phyloP scores from a whole-genome alignment of 2,329 filamentous ascomycete genomes.

The Calonectria henricotiae region DNA sequence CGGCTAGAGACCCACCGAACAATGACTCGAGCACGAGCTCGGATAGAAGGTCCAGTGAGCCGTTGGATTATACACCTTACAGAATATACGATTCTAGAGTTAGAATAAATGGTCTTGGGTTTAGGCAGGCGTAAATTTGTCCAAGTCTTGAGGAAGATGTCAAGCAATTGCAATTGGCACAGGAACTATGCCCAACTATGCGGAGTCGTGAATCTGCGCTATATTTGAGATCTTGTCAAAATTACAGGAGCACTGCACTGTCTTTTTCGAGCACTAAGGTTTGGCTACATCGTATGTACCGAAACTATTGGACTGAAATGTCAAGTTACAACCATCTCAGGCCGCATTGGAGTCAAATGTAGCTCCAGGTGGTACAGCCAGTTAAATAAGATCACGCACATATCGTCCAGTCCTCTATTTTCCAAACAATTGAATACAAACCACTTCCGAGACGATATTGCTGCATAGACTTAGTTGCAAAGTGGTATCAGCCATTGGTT shows the following conservation, averaged over 20 bases:
- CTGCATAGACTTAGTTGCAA: no score
- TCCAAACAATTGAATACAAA: no score
- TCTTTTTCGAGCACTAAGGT: no score
- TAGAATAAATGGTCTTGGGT: neutral
- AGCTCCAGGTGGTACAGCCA: no score
- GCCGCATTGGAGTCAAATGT: no score
- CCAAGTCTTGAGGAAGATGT: neutral
- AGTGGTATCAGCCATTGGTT: no score
- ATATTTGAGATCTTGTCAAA: neutral
- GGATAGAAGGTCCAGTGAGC: no score
- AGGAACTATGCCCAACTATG: neutral
- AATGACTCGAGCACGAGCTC: neutral
- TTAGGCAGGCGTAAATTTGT: neutral
- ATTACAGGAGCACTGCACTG: neutral
- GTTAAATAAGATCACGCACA: no score
- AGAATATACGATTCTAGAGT: neutral
- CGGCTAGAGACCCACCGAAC: conserved; percentile 11
- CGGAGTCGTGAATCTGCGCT: neutral
- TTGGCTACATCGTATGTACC: neutral
- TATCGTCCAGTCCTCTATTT: no score
- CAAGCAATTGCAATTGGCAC: neutral
- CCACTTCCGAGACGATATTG: no score
- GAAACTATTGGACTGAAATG: no score
- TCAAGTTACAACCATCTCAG: no score
- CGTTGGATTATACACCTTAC: neutral